Evolutionary conservation across 2,329 filamentous ascomycete genomes (phyloP).

Genomic region (Talaromyces sp.): DNA sequence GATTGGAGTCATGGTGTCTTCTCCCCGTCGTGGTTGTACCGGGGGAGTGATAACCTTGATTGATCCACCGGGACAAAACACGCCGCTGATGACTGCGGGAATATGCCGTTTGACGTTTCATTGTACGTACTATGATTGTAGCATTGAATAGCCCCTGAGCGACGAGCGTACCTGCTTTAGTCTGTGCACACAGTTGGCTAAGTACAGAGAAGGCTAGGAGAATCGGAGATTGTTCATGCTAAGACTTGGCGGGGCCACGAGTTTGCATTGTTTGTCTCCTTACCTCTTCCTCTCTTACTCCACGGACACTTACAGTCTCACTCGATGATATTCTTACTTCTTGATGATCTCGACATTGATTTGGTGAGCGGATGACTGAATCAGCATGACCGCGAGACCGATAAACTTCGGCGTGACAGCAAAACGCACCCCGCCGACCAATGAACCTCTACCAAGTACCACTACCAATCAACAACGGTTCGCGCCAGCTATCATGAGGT

Average conservation of each 20-base stretch:
- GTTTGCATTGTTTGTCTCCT: background rate
- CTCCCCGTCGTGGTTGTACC: background rate
- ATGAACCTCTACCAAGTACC: background rate
- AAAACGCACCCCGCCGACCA: background rate
- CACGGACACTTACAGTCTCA: too few species aligned
- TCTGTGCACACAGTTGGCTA: background rate
- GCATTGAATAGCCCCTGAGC: background rate
- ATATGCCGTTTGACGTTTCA: slow-evolving; percentile 12
- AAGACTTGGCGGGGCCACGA: background rate
- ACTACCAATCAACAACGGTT: background rate
- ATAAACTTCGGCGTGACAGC: background rate
- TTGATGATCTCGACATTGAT: background rate
- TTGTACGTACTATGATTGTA: background rate
- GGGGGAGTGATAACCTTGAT: background rate
- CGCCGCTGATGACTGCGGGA: background rate
- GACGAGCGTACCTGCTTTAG: slow-evolving; percentile 3
- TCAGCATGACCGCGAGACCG: background rate
- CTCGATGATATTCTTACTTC: background rate
- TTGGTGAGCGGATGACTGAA: background rate
- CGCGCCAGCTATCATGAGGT: background rate
- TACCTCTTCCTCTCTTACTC: background rate
- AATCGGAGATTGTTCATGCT: background rate
- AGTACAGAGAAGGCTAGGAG: background rate
- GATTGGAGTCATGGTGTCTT: background rate
- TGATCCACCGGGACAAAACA: background rate